Base-by-base conservation (phyloP, 108 stramenopile species). In the Cyclotella choctawhatcheeana region DNA sequence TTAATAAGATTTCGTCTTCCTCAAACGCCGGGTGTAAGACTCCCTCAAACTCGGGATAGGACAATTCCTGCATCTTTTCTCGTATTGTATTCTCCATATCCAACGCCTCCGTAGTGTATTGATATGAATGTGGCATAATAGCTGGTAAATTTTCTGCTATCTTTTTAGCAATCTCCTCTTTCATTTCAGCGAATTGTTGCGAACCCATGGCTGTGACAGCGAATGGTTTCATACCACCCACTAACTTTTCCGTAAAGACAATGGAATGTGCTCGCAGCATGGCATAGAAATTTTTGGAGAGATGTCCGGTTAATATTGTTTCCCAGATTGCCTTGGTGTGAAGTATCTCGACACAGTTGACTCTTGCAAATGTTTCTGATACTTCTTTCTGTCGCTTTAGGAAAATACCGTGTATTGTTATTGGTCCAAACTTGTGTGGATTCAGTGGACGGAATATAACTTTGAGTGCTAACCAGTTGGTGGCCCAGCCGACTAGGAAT, bases 21-120 rank as follows among this genome's bases (percentile, higher is more conserved):
- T 97, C 89, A 77, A 97, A 97, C 33, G 94, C 93, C 16, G 97
- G 96, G 60, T 97, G 97, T 27, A 97, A 73, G 14, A 97, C 74
- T 24, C 92, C 86, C 79, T 92, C 91, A 82, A 97, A 97, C 24
- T 96, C 92, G 3, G 66, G 58, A n/a, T 92, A 80, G 7, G 88
- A 76, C 53, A 97, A 34, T 17, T 55, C 58, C 66, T 88, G 88
- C 83, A 97, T 81, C 31, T 86, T 81, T 45, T 81, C 67, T 32
- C 85, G 73, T 45, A 97, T 79, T 27, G 94, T 96, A 56, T 67
- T 64, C 53, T 96, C 92, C 86, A 98, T 90, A 53, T 92, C 91
- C 61, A 98, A 69, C n/a, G 95, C 88, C 60, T 86, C 81, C 51
- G 87, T 85, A n/a, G 93, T 93, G 82, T 96, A 97, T 65, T 87